These are phyloP conservation scores for Jatropha multifida DNA, from an alignment of 441 rosid species.

Conservation along the genomic window DNA sequence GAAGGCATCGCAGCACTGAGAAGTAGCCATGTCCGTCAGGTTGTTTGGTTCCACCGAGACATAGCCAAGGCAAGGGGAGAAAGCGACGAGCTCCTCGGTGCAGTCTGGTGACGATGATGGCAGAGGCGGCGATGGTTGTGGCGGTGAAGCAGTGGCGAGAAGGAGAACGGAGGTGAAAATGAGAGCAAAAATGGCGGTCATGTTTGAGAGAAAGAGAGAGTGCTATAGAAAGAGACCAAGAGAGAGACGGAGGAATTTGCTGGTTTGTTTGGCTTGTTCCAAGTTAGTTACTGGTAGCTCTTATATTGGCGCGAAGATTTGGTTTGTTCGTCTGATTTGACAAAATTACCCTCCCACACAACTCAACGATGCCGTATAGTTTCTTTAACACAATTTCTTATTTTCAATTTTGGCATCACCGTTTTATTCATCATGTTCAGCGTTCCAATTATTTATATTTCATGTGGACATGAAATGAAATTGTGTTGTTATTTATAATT, in stretches of 20 bases:
- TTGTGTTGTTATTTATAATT: not conserved
- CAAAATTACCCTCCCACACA: constrained; percentile 16
- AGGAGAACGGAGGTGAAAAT: constrained; percentile 25
- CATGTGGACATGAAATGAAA: not conserved
- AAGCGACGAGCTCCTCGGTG: constrained; percentile 51
- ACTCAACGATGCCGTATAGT: not conserved
- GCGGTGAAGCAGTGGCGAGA: constrained; percentile 17
- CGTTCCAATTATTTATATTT: too few relatives aligned
- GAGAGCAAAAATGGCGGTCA: constrained; percentile 20
- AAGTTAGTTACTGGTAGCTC: not conserved
- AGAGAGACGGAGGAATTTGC: not conserved
- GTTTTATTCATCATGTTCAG: too few relatives aligned
- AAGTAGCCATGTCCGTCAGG: constrained; percentile 32
- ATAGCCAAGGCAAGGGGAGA: constrained; percentile 76
- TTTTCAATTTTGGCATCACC: not conserved
- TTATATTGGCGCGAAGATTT: constrained; percentile 19
- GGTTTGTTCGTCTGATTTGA: constrained; percentile 3
- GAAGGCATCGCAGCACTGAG: constrained; percentile 64
- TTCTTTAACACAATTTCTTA: not conserved
- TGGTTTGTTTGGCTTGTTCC: not conserved
- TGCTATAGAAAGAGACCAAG: not conserved
- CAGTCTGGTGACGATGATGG: constrained; percentile 27
- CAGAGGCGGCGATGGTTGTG: constrained; percentile 2
- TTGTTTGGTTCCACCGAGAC: constrained; percentile 64
- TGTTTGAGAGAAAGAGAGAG: not conserved